Evolutionary conservation across 371 early-diverging fungal genomes (phyloP).

Genomic region (Apophysomyces ossiformis): DNA sequence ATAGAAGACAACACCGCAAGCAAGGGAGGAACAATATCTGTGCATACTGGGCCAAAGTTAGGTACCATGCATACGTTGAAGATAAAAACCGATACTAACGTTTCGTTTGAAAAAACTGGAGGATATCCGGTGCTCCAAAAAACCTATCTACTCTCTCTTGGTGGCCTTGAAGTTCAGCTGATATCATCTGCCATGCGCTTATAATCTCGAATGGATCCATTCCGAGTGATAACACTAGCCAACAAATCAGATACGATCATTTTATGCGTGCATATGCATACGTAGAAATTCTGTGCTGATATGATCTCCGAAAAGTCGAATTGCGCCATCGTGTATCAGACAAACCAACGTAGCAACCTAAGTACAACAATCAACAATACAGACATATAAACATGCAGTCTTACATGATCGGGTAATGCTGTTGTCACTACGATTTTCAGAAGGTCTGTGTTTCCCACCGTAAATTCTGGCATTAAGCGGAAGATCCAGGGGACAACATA

Average conservation of each 20-base stretch:
- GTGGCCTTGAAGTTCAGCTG: conserved; percentile 36
- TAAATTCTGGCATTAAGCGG: conserved; percentile 24
- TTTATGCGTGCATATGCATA: background rate
- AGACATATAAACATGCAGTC: background rate
- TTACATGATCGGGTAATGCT: conserved; percentile 41
- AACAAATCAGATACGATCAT: background rate
- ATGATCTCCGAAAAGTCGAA: conserved; percentile 32
- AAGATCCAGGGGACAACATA: conserved; percentile 32
- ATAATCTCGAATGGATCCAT: conserved; percentile 28
- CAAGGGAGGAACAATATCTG: conserved; percentile 27
- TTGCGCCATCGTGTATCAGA: conserved; percentile 26
- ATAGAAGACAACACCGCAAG: conserved; percentile 26
- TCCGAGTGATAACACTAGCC: conserved; percentile 14
- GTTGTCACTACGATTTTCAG: conserved; percentile 28
- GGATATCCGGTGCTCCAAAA: conserved; percentile 19
- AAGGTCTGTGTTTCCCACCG: conserved; percentile 29
- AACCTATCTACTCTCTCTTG: conserved; percentile 20
- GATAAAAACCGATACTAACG: conserved; percentile 18
- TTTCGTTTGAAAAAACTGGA: conserved; percentile 22
- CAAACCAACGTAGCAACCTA: conserved; percentile 27
- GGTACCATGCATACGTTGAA: background rate
- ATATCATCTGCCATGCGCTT: conserved; percentile 36
- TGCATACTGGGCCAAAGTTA: conserved; percentile 14
- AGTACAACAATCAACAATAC: background rate
- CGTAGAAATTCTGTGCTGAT: conserved; percentile 17